Evolutionary conservation across 805 yeast species (phyloP).

Genomic region (Metschnikowia dekortorum): DNA sequence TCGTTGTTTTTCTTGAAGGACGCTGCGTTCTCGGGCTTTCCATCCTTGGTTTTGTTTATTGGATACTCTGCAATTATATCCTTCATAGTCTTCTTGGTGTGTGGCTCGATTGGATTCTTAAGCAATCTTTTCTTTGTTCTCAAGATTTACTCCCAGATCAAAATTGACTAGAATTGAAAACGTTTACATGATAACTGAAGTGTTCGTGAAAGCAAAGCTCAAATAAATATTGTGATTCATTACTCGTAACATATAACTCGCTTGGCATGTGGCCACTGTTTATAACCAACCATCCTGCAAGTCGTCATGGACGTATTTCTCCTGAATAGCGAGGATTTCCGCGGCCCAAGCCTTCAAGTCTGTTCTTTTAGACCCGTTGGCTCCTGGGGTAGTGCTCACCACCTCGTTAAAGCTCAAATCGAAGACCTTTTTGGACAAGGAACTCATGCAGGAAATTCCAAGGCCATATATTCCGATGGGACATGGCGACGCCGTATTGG

Average conservation of each 20-base stretch:
- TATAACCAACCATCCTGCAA: slow-evolving; percentile 34
- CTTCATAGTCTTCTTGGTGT: slow-evolving; percentile 65
- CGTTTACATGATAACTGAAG: not conserved
- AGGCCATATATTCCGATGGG: slow-evolving; percentile 13
- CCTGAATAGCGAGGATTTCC: slow-evolving; percentile 14
- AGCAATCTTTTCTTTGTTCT: slow-evolving; percentile 70
- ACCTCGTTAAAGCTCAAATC: slow-evolving; percentile 23
- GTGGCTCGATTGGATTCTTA: slow-evolving; percentile 85
- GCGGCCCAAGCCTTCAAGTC: slow-evolving; percentile 15
- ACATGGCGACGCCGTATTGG: not conserved
- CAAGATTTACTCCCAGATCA: slow-evolving; percentile 77
- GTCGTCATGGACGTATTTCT: slow-evolving; percentile 30
- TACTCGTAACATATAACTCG: not conserved
- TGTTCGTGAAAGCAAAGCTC: not conserved
- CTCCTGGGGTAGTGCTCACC: not conserved
- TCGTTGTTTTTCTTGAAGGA: slow-evolving; percentile 66
- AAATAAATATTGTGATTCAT: slow-evolving; percentile 2
- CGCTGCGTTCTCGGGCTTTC: slow-evolving; percentile 59
- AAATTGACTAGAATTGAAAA: slow-evolving; percentile 52
- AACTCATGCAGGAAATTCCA: slow-evolving; percentile 21
- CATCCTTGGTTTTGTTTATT: slow-evolving; percentile 71
- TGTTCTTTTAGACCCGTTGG: not conserved
- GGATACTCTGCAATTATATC: slow-evolving; percentile 80
- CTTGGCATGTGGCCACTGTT: not conserved
- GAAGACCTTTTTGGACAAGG: slow-evolving; percentile 24